Evolutionary conservation across 2,329 filamentous ascomycete species (phyloP).

Genomic region (Cordyceps tenuipes): DNA sequence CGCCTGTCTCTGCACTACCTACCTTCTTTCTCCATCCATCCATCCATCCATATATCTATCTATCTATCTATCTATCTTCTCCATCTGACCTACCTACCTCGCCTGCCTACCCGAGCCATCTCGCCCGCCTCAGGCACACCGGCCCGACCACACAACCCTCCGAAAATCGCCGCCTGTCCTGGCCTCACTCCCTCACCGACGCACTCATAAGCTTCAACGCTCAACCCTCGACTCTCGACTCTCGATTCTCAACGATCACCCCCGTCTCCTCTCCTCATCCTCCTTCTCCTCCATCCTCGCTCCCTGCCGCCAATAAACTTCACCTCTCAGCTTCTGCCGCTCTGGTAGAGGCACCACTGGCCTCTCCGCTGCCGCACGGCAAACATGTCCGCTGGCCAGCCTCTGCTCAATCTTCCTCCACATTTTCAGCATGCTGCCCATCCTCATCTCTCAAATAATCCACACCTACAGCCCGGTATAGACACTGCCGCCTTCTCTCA

Average conservation of each 20-base stretch:
- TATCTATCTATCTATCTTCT: no score
- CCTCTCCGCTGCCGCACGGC: constrained; percentile 13
- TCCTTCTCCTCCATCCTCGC: no score
- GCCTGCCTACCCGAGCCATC: not conserved
- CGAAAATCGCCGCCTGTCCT: not conserved
- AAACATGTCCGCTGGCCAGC: constrained; percentile 25
- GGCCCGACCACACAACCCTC: not conserved
- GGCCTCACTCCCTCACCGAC: not conserved
- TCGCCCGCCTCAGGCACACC: not conserved
- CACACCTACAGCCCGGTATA: not conserved
- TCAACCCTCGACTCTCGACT: not conserved
- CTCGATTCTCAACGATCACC: not conserved
- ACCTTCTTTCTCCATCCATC: no score
- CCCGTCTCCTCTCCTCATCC: no score
- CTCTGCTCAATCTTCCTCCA: constrained; percentile 21
- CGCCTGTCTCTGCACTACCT: not conserved
- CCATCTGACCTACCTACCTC: no score
- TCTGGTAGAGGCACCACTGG: constrained; percentile 6
- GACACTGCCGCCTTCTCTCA: constrained; percentile 4
- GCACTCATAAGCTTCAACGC: not conserved
- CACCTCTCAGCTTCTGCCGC: constrained; percentile 8
- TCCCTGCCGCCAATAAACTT: not conserved
- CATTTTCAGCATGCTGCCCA: constrained; percentile 21
- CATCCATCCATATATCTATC: no score
- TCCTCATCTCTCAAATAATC: constrained; percentile 14